Conservation (phyloP, 352 stramenopile genomes). For the Halophytophthora polymorphica region DNA sequence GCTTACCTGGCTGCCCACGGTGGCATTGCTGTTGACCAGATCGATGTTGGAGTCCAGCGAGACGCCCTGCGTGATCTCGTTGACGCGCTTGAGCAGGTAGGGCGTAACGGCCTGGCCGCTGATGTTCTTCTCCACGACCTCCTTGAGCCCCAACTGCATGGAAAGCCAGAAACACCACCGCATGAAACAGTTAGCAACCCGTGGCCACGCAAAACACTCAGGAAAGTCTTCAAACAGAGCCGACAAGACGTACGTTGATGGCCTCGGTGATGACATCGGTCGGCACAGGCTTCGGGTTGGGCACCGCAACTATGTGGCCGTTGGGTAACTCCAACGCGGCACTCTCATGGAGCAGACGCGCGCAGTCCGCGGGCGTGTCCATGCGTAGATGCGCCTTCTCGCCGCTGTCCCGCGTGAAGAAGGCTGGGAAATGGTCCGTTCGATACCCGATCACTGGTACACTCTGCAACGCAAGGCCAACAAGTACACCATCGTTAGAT, state of each 20-base stretch:
- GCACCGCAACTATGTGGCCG: slow-evolving; percentile 85
- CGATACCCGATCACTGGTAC: slow-evolving; percentile 93
- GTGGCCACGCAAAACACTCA: not conserved
- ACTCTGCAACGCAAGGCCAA: slow-evolving; percentile 68
- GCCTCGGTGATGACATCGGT: slow-evolving; percentile 87
- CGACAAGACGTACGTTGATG: slow-evolving; percentile 58
- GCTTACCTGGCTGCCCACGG: slow-evolving; percentile 90
- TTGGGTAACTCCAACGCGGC: slow-evolving; percentile 77
- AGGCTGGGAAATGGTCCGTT: slow-evolving; percentile 95
- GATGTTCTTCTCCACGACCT: slow-evolving; percentile 85
- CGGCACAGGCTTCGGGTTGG: slow-evolving; percentile 85
- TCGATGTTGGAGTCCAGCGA: slow-evolving; percentile 96
- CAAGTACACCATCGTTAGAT: slow-evolving; percentile 4
- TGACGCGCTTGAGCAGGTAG: slow-evolving; percentile 84
- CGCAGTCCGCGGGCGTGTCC: slow-evolving; percentile 86
- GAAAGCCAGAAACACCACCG: slow-evolving; percentile 2
- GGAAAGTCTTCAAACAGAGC: not conserved
- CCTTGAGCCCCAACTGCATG: slow-evolving; percentile 63
- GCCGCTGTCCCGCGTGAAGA: slow-evolving; percentile 95
- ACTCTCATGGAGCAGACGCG: slow-evolving; percentile 81
- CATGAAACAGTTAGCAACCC: not conserved
- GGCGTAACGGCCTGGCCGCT: slow-evolving; percentile 95
- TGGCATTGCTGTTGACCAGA: slow-evolving; percentile 96
- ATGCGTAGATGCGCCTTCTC: slow-evolving; percentile 80
- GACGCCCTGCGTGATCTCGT: slow-evolving; percentile 92